Evolutionary conservation across 805 yeast genomes (phyloP).

Genomic region (Tetrapisispora namnaoensis): DNA sequence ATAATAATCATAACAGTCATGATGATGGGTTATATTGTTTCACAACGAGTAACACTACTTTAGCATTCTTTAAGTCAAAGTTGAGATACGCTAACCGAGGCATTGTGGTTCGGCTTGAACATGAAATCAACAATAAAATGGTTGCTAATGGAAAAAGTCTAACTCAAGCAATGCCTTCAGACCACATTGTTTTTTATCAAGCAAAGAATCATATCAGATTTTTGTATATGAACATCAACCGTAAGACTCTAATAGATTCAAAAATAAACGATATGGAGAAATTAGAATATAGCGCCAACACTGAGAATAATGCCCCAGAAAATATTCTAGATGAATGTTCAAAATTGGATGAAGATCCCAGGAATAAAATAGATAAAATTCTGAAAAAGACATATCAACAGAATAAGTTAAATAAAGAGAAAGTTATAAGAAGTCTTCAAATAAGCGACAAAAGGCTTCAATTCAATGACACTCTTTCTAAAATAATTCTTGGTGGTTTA

Average conservation of each 20-base stretch:
- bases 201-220: conserved; percentile 2
- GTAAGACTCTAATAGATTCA: conserved; percentile 5
- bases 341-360: not conserved
- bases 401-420: conserved; percentile 8
- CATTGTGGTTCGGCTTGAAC: conserved; percentile 10
- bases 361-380: conserved; percentile 9
- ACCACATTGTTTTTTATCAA: conserved; percentile 1
- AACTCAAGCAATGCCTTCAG: not conserved
- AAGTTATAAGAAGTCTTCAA: conserved; percentile 13
- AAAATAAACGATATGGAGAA: conserved; percentile 1
- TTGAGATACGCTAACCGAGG: conserved; percentile 17
- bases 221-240: conserved; percentile 2
- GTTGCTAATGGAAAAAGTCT: not conserved
- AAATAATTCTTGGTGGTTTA: conserved; percentile 30
- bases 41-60: conserved; percentile 20
- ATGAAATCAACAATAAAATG: conserved; percentile 6
- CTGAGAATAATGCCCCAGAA: conserved; percentile 2
- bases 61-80: conserved; percentile 22
- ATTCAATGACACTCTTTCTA: conserved; percentile 27
- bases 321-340: not conserved
- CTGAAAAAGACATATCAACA: conserved; percentile 15
- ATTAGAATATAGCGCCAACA: not conserved
- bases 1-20: not conserved
- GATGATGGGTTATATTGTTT: conserved; percentile 8
- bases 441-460: conserved; percentile 19